Conservation (phyloP, 768 basidiomycete species). For the Russula sp. region DNA sequence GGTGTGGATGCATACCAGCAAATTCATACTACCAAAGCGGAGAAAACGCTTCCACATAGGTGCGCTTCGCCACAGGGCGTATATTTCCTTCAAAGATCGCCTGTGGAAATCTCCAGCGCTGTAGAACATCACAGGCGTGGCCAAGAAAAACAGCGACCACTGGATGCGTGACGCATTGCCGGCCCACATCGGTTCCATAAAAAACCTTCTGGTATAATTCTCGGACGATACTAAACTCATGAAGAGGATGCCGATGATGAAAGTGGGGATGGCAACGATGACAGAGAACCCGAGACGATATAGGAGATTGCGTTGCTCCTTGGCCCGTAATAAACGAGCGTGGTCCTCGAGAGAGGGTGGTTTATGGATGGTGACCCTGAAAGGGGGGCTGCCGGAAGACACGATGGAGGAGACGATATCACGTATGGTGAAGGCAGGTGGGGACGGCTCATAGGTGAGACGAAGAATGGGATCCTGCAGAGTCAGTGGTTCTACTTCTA, state of each 20-base stretch:
- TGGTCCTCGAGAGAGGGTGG: constrained; percentile 57
- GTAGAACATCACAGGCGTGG: constrained; percentile 67
- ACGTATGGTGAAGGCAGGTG: constrained; percentile 57
- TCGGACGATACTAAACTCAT: constrained; percentile 54
- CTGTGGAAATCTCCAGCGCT: constrained; percentile 51
- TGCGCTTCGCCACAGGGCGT: constrained; percentile 47
- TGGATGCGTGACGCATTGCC: constrained; percentile 53
- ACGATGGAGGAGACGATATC: constrained; percentile 45
- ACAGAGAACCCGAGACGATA: constrained; percentile 49
- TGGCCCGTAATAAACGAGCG: constrained; percentile 46
- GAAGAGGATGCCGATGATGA: constrained; percentile 70
- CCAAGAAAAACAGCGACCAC: constrained; percentile 59
- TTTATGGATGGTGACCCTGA: constrained; percentile 38
- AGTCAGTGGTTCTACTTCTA: constrained; percentile 36
- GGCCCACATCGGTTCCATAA: constrained; percentile 54
- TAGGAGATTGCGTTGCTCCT: constrained; percentile 50
- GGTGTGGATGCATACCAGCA: constrained; percentile 42
- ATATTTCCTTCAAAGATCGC: constrained; percentile 48
- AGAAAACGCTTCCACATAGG: constrained; percentile 52
- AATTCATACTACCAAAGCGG: constrained; percentile 82
- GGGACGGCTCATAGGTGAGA: constrained; percentile 43
- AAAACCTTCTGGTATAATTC: constrained; percentile 41
- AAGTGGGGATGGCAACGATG: constrained; percentile 66
- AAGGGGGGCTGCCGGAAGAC: constrained; percentile 35
- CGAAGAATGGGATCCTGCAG: constrained; percentile 40